phyloP scores from a whole-genome alignment of 768 basidiomycete species.

The Dacryopinax primogenitus region DNA sequence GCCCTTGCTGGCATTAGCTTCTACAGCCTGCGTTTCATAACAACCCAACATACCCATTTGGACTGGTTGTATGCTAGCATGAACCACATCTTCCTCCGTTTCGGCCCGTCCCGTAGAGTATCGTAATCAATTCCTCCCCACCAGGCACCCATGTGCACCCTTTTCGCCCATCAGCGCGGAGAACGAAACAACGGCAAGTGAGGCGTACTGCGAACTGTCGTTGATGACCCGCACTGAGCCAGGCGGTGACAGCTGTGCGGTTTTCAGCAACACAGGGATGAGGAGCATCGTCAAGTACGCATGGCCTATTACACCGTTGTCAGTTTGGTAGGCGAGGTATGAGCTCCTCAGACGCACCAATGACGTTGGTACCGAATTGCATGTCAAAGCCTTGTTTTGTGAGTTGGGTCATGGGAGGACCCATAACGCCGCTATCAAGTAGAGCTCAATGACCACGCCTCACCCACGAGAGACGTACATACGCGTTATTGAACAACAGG shows the following conservation, averaged over 20 bases:
- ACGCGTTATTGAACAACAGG: slow-evolving; percentile 14
- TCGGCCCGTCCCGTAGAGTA: background rate
- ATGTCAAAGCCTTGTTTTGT: slow-evolving; percentile 42
- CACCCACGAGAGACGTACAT: background rate
- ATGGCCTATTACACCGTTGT: background rate
- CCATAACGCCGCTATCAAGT: slow-evolving; percentile 38
- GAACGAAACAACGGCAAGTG: background rate
- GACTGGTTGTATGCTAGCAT: slow-evolving; percentile 1
- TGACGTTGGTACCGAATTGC: slow-evolving; percentile 44
- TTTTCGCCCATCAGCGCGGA: background rate
- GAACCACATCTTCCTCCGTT: background rate
- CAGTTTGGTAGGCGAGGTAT: background rate
- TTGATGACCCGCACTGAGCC: slow-evolving; percentile 9
- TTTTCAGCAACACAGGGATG: background rate
- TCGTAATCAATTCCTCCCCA: background rate
- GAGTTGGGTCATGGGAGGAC: slow-evolving; percentile 28
- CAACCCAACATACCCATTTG: slow-evolving; percentile 5
- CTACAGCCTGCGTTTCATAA: background rate
- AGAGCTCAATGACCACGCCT: background rate
- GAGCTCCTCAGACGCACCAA: slow-evolving; percentile 27
- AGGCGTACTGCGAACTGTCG: background rate
- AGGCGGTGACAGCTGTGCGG: background rate
- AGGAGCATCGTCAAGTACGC: slow-evolving; percentile 4
- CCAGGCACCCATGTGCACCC: background rate
- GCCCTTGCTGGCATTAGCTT: slow-evolving; percentile 25